Evolutionary conservation across 2,329 filamentous ascomycete species (phyloP).

Genomic region (Botryotinia convoluta): DNA sequence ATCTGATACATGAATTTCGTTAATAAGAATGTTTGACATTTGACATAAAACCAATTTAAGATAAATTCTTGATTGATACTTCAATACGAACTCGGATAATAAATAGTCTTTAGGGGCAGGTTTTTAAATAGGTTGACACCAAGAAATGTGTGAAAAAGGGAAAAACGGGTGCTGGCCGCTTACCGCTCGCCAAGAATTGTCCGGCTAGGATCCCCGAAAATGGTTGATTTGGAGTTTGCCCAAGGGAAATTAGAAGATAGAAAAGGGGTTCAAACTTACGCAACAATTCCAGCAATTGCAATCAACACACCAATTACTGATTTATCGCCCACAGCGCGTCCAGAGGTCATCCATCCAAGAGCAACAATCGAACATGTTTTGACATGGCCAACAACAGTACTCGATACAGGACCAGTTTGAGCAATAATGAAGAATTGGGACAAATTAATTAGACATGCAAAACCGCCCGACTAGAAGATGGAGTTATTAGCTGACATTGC

Average conservation of each 20-base stretch:
- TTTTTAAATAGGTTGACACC: neutral
- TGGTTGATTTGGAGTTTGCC: neutral
- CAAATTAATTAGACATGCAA: conserved; percentile 64
- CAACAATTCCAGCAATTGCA: conserved; percentile 56
- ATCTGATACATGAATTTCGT: conserved; percentile 37
- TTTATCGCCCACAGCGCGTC: conserved; percentile 55
- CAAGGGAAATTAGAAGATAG: neutral
- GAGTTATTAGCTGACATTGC: conserved; percentile 24
- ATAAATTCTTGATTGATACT: neutral
- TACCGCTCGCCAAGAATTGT: conserved; percentile 3
- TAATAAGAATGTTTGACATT: neutral
- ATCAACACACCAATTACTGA: conserved; percentile 54
- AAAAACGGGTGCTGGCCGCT: neutral
- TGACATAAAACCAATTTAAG: neutral
- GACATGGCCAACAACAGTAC: conserved; percentile 63
- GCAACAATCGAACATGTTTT: conserved; percentile 66
- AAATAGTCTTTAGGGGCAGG: neutral
- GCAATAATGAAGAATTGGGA: conserved; percentile 62
- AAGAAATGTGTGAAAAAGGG: neutral
- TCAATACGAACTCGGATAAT: neutral
- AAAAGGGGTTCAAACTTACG: conserved; percentile 43
- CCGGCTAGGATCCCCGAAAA: conserved; percentile 1
- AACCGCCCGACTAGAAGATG: conserved; percentile 54
- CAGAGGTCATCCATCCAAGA: conserved; percentile 57
- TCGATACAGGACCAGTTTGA: conserved; percentile 60